A percentile compares a stretch with the other conserved stretches of the same genome.
These are phyloP conservation scores for Tilletia caries DNA, from an alignment of 1,284 basidiomycete species.

Conservation along the genomic window DNA sequence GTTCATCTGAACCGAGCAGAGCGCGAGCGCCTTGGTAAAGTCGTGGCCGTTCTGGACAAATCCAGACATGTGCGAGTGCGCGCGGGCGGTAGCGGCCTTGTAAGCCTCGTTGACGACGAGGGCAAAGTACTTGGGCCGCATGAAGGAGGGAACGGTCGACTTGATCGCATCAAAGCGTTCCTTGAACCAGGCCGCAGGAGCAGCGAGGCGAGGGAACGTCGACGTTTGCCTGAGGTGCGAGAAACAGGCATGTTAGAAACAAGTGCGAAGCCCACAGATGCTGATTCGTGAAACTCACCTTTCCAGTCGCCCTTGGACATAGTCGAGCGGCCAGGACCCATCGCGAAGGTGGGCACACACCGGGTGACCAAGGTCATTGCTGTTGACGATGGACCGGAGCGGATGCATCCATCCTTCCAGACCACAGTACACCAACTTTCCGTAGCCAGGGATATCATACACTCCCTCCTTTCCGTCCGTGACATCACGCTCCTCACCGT, in stretches of 20 bases:
- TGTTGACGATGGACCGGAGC: constrained; percentile 31
- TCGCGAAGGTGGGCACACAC: constrained; percentile 43
- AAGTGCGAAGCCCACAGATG: not conserved
- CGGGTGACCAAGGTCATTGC: constrained; percentile 46
- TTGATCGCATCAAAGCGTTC: constrained; percentile 45
- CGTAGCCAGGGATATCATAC: constrained; percentile 33
- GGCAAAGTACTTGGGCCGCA: constrained; percentile 50
- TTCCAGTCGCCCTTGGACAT: constrained; percentile 60
- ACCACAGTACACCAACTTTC: constrained; percentile 41
- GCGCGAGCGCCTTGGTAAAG: constrained; percentile 41
- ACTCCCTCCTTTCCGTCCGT: constrained; percentile 40
- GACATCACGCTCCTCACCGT: constrained; percentile 46
- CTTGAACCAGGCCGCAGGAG: constrained; percentile 37
- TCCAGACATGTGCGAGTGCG: constrained; percentile 36
- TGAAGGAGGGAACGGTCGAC: constrained; percentile 37
- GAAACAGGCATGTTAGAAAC: not conserved
- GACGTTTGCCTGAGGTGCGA: constrained; percentile 18
- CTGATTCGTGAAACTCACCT: constrained; percentile 60
- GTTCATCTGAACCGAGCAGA: constrained; percentile 47
- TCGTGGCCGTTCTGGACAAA: constrained; percentile 42
- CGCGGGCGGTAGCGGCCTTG: constrained; percentile 35
- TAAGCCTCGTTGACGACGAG: constrained; percentile 42
- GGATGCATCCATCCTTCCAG: constrained; percentile 45
- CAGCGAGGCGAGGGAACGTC: constrained; percentile 32
- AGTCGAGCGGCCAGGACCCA: constrained; percentile 47